Evolutionary conservation across 2,329 filamentous ascomycete genomes (phyloP).

Genomic region (Ophiocordyceps camponoti-floridani): DNA sequence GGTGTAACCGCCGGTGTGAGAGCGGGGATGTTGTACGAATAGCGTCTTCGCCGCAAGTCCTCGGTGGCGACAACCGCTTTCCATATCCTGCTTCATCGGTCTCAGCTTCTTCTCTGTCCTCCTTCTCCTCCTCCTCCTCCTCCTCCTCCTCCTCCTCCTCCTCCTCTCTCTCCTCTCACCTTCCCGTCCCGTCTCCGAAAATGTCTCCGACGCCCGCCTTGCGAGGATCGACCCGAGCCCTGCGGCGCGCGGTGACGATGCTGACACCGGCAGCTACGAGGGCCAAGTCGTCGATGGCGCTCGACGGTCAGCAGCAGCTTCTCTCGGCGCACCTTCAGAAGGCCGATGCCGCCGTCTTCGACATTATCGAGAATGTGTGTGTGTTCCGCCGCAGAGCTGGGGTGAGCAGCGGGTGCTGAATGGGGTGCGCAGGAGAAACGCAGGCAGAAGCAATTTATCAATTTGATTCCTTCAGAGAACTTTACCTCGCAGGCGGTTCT

Average conservation of each 20-base stretch:
- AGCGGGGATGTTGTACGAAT: not conserved
- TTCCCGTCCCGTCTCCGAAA: slow-evolving; percentile 1
- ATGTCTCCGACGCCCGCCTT: slow-evolving; percentile 29
- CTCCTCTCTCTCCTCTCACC: not conserved
- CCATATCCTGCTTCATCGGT: not conserved
- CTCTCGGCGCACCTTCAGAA: slow-evolving; percentile 64
- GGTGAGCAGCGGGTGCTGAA: not conserved
- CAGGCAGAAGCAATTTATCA: slow-evolving; percentile 96
- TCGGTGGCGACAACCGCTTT: not conserved
- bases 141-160: too few relatives aligned
- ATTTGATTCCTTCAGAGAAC: slow-evolving; percentile 89
- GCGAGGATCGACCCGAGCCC: slow-evolving; percentile 28
- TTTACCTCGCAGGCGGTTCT: slow-evolving; percentile 87
- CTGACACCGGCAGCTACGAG: slow-evolving; percentile 13
- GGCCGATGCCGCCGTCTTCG: slow-evolving; percentile 72
- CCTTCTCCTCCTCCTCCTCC: too few relatives aligned
- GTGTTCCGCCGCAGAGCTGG: not conserved
- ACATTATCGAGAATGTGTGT: slow-evolving; percentile 74
- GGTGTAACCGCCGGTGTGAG: not conserved
- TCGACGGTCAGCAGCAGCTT: slow-evolving; percentile 53
- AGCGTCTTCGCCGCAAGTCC: not conserved
- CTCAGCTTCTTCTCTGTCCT: not conserved
- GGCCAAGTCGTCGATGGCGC: slow-evolving; percentile 25
- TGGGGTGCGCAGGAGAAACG: slow-evolving; percentile 56
- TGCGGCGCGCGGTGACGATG: slow-evolving; percentile 20